Conservation (phyloP, 495 filamentous ascomycete genomes). For the Penicillium angulare region DNA sequence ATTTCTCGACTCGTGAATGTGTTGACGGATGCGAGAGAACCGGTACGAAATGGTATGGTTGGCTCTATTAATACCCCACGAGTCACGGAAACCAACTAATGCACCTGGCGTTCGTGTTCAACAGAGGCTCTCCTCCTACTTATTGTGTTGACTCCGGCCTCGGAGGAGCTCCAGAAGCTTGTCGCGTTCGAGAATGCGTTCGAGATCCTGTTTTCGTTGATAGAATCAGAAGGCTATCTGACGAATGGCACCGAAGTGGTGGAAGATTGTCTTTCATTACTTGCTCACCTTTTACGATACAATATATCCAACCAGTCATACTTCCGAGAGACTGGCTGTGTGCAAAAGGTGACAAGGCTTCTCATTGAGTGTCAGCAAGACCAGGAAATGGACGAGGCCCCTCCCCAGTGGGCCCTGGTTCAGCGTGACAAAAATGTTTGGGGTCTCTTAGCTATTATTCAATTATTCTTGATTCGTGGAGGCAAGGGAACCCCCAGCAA, state of each 20-base stretch:
- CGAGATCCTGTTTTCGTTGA: conserved; percentile 77
- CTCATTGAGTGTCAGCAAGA: conserved; percentile 61
- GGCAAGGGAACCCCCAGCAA: conserved; percentile 78
- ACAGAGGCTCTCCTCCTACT: conserved; percentile 66
- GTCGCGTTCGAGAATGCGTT: conserved; percentile 95
- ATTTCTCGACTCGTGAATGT: conserved; percentile 81
- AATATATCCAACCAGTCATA: conserved; percentile 92
- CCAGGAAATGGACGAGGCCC: conserved; percentile 56
- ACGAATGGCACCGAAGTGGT: conserved; percentile 84
- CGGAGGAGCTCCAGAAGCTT: conserved; percentile 86
- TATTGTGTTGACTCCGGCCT: conserved; percentile 65
- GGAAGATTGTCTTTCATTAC: conserved; percentile 90
- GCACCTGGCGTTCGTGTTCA: conserved; percentile 7
- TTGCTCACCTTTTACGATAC: conserved; percentile 85
- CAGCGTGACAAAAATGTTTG: conserved; percentile 91
- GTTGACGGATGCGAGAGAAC: conserved; percentile 83
- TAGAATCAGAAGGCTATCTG: conserved; percentile 77
- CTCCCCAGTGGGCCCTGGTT: conserved; percentile 68
- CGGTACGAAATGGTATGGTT: conserved; percentile 76
- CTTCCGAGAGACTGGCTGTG: conserved; percentile 87
- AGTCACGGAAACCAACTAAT: background rate
- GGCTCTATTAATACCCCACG: background rate
- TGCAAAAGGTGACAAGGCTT: conserved; percentile 68
- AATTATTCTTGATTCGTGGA: conserved; percentile 79
- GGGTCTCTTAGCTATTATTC: conserved; percentile 80